Base-by-base conservation (phyloP, 2,329 filamentous ascomycete genomes). In the Alternaria brassicae region DNA sequence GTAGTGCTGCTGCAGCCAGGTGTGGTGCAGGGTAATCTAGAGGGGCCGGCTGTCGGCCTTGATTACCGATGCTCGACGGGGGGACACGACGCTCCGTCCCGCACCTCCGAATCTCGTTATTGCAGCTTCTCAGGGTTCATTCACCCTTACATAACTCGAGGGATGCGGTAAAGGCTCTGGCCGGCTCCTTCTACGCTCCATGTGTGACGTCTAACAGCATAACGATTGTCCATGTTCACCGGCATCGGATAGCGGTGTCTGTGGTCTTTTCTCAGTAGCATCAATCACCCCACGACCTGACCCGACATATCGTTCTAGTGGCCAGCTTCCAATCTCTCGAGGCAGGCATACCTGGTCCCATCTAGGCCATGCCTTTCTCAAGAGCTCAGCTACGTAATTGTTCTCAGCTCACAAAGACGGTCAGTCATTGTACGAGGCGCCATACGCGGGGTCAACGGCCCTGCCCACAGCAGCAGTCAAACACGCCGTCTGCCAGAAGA, bases 1-100 rank as follows among this genome's bases (percentile, higher is more conserved):
- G 53, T 62, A 45, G 61, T 64, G 55, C 60, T 64, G 55, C 60
- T 50, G 58, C 63, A 60, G 42, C 44, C 39, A 45, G 47, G 51
- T 37, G 52, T 52, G 58, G 53, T 57, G 51, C 56, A 63, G 63
- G 61, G 42, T 56, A 49, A 47, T 27, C 19, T 54, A n/a, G 48
- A 60, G 54, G 63, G 52, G 59, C 62, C 58, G 63, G 65, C 45
- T 53, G 52, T 27, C 49, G 37, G 30, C 51, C 41, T 30, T 53
- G 32, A 47, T 23, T 53, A 42, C 53, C 47, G 50, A 58, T 44
- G 27, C 37, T 40, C 45, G 45, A 54, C 34, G 45, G 42, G 42
- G 41, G 44, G 36, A 39, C 48, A 48, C 45, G 51, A 42, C 53
- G 48, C 21, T 30, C 39, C 52, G 32, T 48, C 48, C 53, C 57